Evolutionary conservation across 257 asterid species (phyloP).

Genomic region (Nemophila menziesii): DNA sequence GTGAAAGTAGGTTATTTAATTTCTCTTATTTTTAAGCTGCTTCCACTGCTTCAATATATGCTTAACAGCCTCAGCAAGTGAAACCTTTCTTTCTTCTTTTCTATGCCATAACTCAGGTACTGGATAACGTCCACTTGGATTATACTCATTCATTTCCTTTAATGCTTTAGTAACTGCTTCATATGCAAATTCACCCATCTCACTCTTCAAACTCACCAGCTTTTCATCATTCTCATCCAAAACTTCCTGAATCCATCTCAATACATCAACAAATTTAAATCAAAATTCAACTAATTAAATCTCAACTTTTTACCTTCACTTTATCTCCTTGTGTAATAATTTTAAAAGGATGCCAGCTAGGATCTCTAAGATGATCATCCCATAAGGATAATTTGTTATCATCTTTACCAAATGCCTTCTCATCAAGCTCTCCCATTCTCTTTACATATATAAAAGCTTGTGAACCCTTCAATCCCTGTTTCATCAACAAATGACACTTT

Average conservation of each 20-base stretch:
- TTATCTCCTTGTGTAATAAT: conserved; percentile 37
- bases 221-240: conserved; percentile 42
- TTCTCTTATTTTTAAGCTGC: conserved; percentile 18
- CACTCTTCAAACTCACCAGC: conserved; percentile 27
- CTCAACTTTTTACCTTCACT: conserved; percentile 56
- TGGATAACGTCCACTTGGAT: conserved; percentile 59
- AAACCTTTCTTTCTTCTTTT: conserved; percentile 24
- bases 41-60: conserved; percentile 40
- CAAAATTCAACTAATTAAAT: no score
- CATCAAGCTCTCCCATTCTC: conserved; percentile 62
- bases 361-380: conserved; percentile 62
- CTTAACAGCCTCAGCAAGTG: conserved; percentile 30
- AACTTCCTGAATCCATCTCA: conserved; percentile 25
- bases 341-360: conserved; percentile 74
- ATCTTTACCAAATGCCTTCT: conserved; percentile 27
- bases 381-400: conserved; percentile 32
- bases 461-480: conserved; percentile 31
- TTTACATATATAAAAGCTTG: conserved; percentile 50
- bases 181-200: conserved; percentile 30
- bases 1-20: no score
- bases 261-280: no score
- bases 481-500: neutral
- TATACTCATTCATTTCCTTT: conserved; percentile 39
- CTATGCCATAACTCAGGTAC: conserved; percentile 42
- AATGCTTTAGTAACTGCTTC: conserved; percentile 29